These are phyloP conservation scores for Penicillium concentricum DNA, from an alignment of 2,329 filamentous ascomycete genomes.

Conservation along the genomic window DNA sequence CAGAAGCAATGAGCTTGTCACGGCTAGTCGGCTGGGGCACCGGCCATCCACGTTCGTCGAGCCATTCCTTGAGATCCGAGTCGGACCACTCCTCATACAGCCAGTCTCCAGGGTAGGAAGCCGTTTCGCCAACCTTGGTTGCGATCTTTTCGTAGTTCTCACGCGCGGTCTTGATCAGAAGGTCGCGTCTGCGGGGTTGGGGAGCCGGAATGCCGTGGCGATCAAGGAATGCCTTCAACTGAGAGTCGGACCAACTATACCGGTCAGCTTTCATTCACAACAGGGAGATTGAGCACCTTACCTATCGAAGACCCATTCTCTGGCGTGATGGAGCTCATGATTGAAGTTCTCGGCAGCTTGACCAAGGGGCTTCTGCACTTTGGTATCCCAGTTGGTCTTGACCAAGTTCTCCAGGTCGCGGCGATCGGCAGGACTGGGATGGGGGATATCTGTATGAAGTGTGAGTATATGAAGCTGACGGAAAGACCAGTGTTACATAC, in stretches of 20 bases:
- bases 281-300: constrained; percentile 37
- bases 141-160: constrained; percentile 77
- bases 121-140: constrained; percentile 71
- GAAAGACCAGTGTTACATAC: constrained; percentile 19
- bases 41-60: constrained; percentile 82
- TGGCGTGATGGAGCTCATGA: constrained; percentile 68
- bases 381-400: constrained; percentile 81
- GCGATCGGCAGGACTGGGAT: constrained; percentile 85
- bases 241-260: constrained; percentile 81
- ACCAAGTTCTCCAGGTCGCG: constrained; percentile 93
- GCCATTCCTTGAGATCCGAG: constrained; percentile 90
- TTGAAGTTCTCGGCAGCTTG: constrained; percentile 74
- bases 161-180: constrained; percentile 72
- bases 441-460: constrained; percentile 63
- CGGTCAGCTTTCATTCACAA: constrained; percentile 5
- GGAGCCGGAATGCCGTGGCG: constrained; percentile 83
- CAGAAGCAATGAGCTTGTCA: constrained; percentile 81
- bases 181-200: constrained; percentile 82
- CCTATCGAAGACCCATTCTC: constrained; percentile 90
- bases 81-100: constrained; percentile 88
- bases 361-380: constrained; percentile 72
- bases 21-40: constrained; percentile 80
- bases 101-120: constrained; percentile 92
- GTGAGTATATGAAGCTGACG: constrained; percentile 1
- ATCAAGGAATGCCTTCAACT: constrained; percentile 90